Conservation (phyloP, 2,329 filamentous ascomycete species). For the Lachnellula cervina region DNA sequence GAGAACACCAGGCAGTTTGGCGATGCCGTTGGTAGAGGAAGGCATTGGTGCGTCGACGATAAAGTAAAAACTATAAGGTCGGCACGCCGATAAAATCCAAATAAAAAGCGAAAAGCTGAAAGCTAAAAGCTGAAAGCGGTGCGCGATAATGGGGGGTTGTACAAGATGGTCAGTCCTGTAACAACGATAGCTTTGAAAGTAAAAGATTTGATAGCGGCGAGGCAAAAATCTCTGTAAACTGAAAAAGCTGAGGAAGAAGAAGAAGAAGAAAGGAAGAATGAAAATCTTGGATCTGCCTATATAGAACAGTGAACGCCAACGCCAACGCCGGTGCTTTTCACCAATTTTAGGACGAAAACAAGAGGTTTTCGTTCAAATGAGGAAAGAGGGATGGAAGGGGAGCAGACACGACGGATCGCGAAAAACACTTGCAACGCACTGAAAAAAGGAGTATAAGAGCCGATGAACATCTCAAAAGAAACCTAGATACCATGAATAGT, state of each 20-base stretch:
- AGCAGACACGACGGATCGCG: no score
- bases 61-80: background rate
- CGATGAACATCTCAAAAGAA: no score
- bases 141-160: background rate
- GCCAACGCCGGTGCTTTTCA: no score
- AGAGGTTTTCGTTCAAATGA: background rate
- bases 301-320: no score
- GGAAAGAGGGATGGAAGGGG: background rate
- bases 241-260: background rate
- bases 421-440: no score
- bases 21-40: background rate
- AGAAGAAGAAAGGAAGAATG: no score
- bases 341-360: background rate
- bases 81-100: no score
- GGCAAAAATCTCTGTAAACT: background rate
- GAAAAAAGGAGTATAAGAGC: no score
- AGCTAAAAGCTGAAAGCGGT: background rate
- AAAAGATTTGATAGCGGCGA: background rate
- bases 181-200: background rate
- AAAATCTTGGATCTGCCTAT: no score
- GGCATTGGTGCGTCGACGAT: background rate
- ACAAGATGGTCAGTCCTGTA: background rate
- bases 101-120: no score
- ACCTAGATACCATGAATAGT: no score
- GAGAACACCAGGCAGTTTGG: background rate